Percentiles rank a stretch among this genome's conserved stretches.
These are phyloP conservation scores for Phellinidium pouzarii DNA, from an alignment of 1,284 basidiomycete genomes.

Conservation along the genomic window DNA sequence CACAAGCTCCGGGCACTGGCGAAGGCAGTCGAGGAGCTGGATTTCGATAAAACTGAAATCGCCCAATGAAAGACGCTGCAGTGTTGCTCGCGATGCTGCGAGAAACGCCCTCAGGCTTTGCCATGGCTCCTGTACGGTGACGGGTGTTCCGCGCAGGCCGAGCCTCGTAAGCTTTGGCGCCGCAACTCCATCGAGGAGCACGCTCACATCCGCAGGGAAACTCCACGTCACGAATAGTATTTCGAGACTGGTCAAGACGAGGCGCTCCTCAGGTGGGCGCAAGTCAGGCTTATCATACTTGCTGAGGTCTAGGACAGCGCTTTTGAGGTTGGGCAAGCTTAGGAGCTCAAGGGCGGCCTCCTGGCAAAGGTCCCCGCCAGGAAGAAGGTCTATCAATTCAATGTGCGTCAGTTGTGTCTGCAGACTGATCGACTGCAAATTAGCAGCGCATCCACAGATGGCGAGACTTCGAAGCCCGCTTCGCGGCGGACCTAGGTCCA, in stretches of 20 bases:
- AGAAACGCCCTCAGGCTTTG: slow-evolving; percentile 6
- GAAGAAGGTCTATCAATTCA: slow-evolving; percentile 11
- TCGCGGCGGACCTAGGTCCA: slow-evolving; percentile 9
- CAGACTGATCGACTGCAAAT: background rate
- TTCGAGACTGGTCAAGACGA: slow-evolving; percentile 3
- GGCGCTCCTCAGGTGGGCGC: background rate
- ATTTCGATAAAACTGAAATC: slow-evolving; percentile 10
- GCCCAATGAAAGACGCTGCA: slow-evolving; percentile 14
- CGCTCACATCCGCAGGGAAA: slow-evolving; percentile 9
- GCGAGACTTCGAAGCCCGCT: background rate
- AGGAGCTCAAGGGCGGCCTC: slow-evolving; percentile 7
- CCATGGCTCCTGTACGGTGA: slow-evolving; percentile 1
- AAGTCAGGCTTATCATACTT: background rate
- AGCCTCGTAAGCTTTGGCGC: slow-evolving; percentile 15
- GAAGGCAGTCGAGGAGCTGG: slow-evolving; percentile 4
- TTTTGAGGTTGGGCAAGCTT: slow-evolving; percentile 6
- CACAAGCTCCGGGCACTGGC: background rate
- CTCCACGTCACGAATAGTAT: slow-evolving; percentile 14
- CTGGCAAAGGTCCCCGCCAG: slow-evolving; percentile 10
- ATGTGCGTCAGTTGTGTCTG: slow-evolving; percentile 14
- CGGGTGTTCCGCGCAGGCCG: slow-evolving; percentile 11
- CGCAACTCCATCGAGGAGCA: slow-evolving; percentile 4
- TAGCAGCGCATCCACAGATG: slow-evolving; percentile 10
- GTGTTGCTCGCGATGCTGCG: slow-evolving; percentile 1
- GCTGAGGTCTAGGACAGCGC: slow-evolving; percentile 12